These are phyloP conservation scores for Forsythia suspensa DNA, from an alignment of 257 asterid genomes.

Conservation along the genomic window DNA sequence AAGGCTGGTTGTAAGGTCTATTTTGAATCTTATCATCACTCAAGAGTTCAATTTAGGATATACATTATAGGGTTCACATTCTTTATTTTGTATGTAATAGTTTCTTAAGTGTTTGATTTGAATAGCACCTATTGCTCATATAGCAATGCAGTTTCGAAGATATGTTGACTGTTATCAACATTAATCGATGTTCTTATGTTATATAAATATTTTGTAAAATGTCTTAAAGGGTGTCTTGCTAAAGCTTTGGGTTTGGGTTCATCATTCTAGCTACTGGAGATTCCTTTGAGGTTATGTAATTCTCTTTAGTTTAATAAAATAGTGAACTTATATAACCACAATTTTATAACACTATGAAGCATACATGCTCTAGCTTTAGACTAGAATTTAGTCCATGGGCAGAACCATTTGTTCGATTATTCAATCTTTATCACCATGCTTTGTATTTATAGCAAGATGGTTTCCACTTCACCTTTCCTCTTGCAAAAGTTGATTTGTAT, in stretches of 20 bases:
- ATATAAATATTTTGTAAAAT: background rate
- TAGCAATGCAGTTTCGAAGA: background rate
- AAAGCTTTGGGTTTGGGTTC: background rate
- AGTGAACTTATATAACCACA: background rate
- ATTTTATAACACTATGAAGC: background rate
- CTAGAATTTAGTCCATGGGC: background rate
- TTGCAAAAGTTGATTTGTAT: conserved; percentile 17
- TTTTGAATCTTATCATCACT: background rate
- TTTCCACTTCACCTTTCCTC: background rate
- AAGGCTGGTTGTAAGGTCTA: conserved; percentile 96
- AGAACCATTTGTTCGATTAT: background rate
- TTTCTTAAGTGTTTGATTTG: background rate
- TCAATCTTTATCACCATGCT: background rate
- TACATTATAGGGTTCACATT: background rate
- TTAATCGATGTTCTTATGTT: background rate
- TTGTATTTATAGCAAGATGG: background rate
- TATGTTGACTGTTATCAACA: background rate
- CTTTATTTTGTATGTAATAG: background rate
- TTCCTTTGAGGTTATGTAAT: background rate
- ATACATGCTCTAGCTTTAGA: background rate
- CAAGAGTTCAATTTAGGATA: background rate
- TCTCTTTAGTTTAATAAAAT: background rate
- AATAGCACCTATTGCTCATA: background rate
- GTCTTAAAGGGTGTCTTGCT: background rate
- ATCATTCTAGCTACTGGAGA: background rate